Percentiles rank a stretch among this genome's conserved stretches.
phyloP scores from a whole-genome alignment of 1,139 yeast species.

The Scheffersomyces segobiensis region DNA sequence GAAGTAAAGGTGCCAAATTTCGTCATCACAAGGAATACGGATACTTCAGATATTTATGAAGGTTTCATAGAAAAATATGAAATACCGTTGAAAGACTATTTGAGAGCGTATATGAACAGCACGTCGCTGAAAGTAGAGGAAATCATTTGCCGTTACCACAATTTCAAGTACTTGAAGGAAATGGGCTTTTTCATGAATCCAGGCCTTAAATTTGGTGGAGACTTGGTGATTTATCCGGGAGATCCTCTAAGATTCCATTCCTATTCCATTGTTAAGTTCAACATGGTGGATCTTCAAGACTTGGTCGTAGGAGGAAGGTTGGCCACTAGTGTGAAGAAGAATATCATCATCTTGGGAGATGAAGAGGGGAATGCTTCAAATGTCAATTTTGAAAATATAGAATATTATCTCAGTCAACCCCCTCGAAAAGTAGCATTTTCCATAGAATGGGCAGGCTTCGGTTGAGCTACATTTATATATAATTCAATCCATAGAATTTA shows the following conservation, averaged over 20 bases:
- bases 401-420: slow-evolving; percentile 6
- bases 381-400: slow-evolving; percentile 4
- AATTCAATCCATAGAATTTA: background rate
- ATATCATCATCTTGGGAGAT: slow-evolving; percentile 67
- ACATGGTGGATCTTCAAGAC: slow-evolving; percentile 50
- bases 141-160: slow-evolving; percentile 8
- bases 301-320: slow-evolving; percentile 82
- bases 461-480: slow-evolving; percentile 26
- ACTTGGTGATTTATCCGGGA: slow-evolving; percentile 88
- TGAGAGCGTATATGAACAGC: background rate
- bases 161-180: slow-evolving; percentile 38
- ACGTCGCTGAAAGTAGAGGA: slow-evolving; percentile 4
- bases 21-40: slow-evolving; percentile 5
- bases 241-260: slow-evolving; percentile 92
- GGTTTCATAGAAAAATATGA: background rate
- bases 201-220: slow-evolving; percentile 89
- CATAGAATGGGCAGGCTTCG: slow-evolving; percentile 83
- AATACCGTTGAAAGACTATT: slow-evolving; percentile 1
- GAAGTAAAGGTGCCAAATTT: slow-evolving; percentile 4
- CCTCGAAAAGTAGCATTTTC: slow-evolving; percentile 48
- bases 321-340: slow-evolving; percentile 90
- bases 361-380: slow-evolving; percentile 11
- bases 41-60: background rate
- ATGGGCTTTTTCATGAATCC: slow-evolving; percentile 66
- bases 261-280: slow-evolving; percentile 70